These are phyloP conservation scores for Cytidiella melzeri DNA, from an alignment of 768 basidiomycete genomes.

Conservation along the genomic window DNA sequence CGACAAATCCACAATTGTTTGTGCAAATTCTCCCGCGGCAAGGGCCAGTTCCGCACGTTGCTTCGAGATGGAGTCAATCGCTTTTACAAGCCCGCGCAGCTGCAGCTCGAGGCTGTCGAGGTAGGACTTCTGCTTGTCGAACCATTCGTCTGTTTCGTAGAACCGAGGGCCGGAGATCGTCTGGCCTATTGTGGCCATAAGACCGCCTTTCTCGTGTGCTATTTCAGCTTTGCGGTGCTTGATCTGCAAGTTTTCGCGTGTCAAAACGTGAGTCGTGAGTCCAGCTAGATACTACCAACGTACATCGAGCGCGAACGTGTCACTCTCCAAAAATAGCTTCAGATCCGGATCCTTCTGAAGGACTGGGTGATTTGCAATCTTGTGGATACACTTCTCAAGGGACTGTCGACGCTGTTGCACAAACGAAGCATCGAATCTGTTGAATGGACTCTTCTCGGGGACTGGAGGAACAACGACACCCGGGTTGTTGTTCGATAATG, in stretches of 20 bases:
- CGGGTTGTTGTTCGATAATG: constrained; percentile 84
- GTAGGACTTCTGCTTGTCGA: constrained; percentile 78
- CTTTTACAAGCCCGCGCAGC: constrained; percentile 77
- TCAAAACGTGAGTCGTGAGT: neutral
- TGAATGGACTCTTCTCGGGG: constrained; percentile 92
- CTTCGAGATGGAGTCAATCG: constrained; percentile 81
- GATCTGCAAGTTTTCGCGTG: constrained; percentile 47
- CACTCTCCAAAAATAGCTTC: constrained; percentile 87
- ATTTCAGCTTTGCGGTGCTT: constrained; percentile 81
- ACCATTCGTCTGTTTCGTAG: constrained; percentile 94
- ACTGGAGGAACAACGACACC: constrained; percentile 96
- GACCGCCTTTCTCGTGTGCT: constrained; percentile 70
- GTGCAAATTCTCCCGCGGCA: constrained; percentile 75
- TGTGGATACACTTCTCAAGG: constrained; percentile 86
- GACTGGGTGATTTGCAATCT: constrained; percentile 90
- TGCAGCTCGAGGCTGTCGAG: constrained; percentile 90
- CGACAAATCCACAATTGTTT: constrained; percentile 62
- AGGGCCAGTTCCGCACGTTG: constrained; percentile 74
- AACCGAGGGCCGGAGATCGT: constrained; percentile 75
- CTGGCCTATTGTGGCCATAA: constrained; percentile 81
- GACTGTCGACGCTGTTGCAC: constrained; percentile 80
- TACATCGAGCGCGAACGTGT: constrained; percentile 86
- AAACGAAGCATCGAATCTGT: constrained; percentile 89
- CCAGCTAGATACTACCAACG: constrained; percentile 28
- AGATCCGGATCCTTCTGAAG: constrained; percentile 84